Conservation (phyloP, 2,329 filamentous ascomycete species). For the Alternaria triticina region DNA sequence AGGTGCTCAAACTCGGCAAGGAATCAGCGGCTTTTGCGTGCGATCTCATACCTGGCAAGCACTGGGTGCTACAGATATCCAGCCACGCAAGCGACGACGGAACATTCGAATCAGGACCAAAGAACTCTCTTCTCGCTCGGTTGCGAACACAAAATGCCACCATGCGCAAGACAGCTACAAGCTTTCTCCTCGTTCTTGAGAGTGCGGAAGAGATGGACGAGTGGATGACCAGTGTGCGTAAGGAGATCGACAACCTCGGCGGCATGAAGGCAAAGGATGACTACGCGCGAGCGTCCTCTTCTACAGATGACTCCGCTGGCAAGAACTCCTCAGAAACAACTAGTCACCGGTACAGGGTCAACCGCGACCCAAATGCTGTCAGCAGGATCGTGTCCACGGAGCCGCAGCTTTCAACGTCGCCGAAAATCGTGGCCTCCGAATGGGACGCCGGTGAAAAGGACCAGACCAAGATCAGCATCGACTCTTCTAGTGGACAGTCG, state of each 20-base stretch:
- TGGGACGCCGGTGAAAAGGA: conserved; percentile 39
- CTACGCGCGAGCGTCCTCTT: conserved; percentile 34
- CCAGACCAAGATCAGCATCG: conserved; percentile 35
- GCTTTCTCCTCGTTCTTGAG: conserved; percentile 75
- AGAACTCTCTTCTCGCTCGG: conserved; percentile 69
- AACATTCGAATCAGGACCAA: conserved; percentile 46
- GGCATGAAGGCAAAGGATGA: conserved; percentile 62
- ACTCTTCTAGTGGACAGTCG: conserved; percentile 40
- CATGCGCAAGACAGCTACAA: conserved; percentile 62
- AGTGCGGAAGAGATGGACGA: conserved; percentile 75
- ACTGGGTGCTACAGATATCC: conserved; percentile 80
- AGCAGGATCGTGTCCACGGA: conserved; percentile 44
- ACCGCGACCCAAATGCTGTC: conserved; percentile 42
- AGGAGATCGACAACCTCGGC: conserved; percentile 72
- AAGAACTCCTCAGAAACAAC: conserved; percentile 36
- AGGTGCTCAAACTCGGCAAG: conserved; percentile 72
- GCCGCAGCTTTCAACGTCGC: conserved; percentile 39
- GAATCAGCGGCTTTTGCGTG: conserved; percentile 81
- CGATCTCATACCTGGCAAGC: conserved; percentile 78
- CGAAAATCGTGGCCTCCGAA: conserved; percentile 38
- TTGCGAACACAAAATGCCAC: conserved; percentile 66
- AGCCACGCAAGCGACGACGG: conserved; percentile 69
- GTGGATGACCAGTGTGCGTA: conserved; percentile 73
- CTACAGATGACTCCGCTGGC: conserved; percentile 31
- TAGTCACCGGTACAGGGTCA: conserved; percentile 48